Conservation (phyloP, 371 early-diverging fungal genomes). For the Agmasoma carcini region DNA sequence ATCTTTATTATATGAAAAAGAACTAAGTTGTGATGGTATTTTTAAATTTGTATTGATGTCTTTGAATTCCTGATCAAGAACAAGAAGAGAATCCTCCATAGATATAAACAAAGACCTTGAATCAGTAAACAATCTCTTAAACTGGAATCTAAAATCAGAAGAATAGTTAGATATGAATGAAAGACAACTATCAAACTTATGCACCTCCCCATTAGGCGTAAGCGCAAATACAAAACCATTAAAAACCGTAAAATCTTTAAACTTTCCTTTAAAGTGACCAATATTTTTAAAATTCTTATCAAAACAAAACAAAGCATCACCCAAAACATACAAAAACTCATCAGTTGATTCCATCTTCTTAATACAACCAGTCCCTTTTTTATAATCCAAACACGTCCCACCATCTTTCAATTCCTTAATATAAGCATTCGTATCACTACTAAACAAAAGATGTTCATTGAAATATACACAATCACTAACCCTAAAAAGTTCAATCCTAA, state of each 20-base stretch:
- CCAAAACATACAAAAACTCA: constrained; percentile 15
- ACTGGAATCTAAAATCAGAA: constrained; percentile 16
- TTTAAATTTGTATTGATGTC: constrained; percentile 17
- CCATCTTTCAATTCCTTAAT: constrained; percentile 18
- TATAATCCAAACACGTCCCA: constrained; percentile 14
- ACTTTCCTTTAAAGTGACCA: constrained; percentile 2
- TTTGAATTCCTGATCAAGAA: constrained; percentile 13
- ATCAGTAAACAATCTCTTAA: constrained; percentile 9
- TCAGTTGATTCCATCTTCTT: constrained; percentile 8
- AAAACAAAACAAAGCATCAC: constrained; percentile 3
- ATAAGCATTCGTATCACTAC: not conserved
- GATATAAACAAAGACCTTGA: not conserved
- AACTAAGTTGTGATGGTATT: not conserved
- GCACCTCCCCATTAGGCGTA: constrained; percentile 13
- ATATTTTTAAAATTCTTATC: constrained; percentile 3
- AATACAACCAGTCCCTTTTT: constrained; percentile 16
- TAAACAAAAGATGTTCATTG: constrained; percentile 17
- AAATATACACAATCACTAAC: constrained; percentile 16
- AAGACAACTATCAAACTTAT: constrained; percentile 9
- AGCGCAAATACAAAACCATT: constrained; percentile 1
- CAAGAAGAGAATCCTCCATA: constrained; percentile 11
- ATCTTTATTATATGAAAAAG: not conserved
- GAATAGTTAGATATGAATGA: constrained; percentile 2
- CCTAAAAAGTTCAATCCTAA: constrained; percentile 29
- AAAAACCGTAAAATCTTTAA: constrained; percentile 8